These are phyloP conservation scores for Hirsutella rhossiliensis DNA, from an alignment of 2,329 filamentous ascomycete genomes.

Conservation along the genomic window DNA sequence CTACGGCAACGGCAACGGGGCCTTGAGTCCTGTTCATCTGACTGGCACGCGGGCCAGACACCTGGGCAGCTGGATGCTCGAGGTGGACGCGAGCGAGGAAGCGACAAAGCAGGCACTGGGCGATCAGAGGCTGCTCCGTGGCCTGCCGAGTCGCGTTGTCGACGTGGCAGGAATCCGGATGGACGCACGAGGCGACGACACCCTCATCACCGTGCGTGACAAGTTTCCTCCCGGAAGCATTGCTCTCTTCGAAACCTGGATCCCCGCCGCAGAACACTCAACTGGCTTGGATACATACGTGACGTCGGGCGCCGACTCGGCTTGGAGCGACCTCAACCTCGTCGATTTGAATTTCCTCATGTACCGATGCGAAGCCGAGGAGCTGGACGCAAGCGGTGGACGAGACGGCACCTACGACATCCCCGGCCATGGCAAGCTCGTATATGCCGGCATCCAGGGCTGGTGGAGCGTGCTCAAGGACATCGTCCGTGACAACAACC, in stretches of 20 bases:
- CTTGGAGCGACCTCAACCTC: conserved; percentile 63
- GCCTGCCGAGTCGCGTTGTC: conserved; percentile 72
- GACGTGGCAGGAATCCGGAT: conserved; percentile 63
- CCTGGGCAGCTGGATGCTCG: conserved; percentile 83
- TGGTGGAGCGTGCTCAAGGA: conserved; percentile 91
- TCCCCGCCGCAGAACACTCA: conserved; percentile 75
- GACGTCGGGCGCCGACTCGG: conserved; percentile 65
- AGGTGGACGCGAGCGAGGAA: conserved; percentile 69
- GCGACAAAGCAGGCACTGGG: conserved; percentile 50
- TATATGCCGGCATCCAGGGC: conserved; percentile 94
- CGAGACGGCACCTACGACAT: conserved; percentile 82
- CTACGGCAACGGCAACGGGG: conserved; percentile 72
- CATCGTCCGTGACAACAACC: conserved; percentile 77
- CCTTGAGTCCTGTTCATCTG: conserved; percentile 68
- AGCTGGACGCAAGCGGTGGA: conserved; percentile 63
- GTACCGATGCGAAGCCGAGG: conserved; percentile 86
- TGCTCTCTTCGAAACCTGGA: conserved; percentile 91
- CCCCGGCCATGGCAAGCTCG: conserved; percentile 69
- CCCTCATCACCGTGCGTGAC: conserved; percentile 67
- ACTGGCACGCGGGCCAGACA: conserved; percentile 75
- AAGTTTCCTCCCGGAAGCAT: conserved; percentile 90
- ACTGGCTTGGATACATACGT: conserved; percentile 77
- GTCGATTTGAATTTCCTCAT: conserved; percentile 84
- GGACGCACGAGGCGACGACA: conserved; percentile 60
- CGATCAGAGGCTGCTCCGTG: conserved; percentile 62